Percentiles rank a stretch among this genome's conserved stretches.
These are phyloP conservation scores for Lasiosphaeria miniovina DNA, from an alignment of 495 filamentous ascomycete genomes.

Conservation along the genomic window DNA sequence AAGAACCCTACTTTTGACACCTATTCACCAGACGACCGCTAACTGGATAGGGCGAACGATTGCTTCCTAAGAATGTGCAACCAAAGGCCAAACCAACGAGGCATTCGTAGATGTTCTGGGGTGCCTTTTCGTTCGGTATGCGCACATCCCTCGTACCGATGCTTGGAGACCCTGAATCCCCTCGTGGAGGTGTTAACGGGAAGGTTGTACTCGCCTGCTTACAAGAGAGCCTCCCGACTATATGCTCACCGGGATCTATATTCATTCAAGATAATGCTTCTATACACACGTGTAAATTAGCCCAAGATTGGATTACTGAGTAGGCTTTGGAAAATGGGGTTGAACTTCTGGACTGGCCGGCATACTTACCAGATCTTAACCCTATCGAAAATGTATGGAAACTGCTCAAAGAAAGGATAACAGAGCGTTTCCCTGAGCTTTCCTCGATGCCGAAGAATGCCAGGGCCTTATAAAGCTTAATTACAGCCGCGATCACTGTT, in stretches of 20 bases:
- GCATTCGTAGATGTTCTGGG: conserved; percentile 11
- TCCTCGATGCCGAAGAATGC: too few species aligned
- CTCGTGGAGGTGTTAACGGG: conserved; percentile 4
- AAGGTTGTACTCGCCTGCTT: conserved; percentile 6
- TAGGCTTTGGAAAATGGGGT: background rate
- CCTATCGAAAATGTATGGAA: too few species aligned
- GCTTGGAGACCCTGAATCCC: background rate
- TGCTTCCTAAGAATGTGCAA: conserved; percentile 5
- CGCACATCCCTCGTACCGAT: background rate
- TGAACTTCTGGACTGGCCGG: too few species aligned
- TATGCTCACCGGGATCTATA: background rate
- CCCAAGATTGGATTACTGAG: conserved; percentile 1
- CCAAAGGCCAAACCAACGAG: conserved; percentile 3
- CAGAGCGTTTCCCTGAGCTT: too few species aligned
- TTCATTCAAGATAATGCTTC: conserved; percentile 12
- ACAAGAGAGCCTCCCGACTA: conserved; percentile 6
- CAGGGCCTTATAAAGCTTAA: too few species aligned
- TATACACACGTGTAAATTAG: conserved; percentile 4
- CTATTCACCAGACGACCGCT: background rate
- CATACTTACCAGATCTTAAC: too few species aligned
- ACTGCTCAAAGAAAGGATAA: too few species aligned
- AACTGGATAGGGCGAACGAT: conserved; percentile 3
- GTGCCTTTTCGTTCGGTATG: conserved; percentile 2
- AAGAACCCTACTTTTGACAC: background rate
- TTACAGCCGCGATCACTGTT: too few species aligned